Evolutionary conservation across 371 early-diverging fungal genomes (phyloP).

Genomic region (Nematocida sp.): DNA sequence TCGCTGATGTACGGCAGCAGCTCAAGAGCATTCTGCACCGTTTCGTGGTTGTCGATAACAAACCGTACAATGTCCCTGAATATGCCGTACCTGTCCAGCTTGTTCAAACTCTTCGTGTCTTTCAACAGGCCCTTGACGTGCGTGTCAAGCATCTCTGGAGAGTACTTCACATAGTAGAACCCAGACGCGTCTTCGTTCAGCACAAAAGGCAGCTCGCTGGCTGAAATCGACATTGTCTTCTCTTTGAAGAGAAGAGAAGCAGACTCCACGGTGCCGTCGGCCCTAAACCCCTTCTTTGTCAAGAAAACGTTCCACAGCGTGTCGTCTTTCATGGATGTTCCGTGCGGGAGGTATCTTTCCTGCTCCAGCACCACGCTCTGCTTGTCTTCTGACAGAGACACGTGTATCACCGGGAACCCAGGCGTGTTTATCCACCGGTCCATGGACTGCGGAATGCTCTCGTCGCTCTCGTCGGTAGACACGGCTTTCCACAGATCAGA

Average conservation of each 20-base stretch:
- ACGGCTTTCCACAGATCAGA: constrained; percentile 76
- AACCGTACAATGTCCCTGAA: constrained; percentile 28
- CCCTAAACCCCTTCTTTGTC: constrained; percentile 33
- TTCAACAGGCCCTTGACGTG: constrained; percentile 10
- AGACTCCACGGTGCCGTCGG: neutral
- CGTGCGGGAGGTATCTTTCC: constrained; percentile 34
- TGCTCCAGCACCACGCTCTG: constrained; percentile 17
- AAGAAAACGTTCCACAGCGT: constrained; percentile 34
- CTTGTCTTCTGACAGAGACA: constrained; percentile 65
- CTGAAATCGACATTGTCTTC: neutral
- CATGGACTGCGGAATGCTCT: constrained; percentile 73
- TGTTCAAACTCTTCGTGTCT: constrained; percentile 8
- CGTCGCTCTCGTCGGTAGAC: constrained; percentile 68
- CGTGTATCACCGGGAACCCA: constrained; percentile 69
- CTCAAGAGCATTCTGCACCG: constrained; percentile 6
- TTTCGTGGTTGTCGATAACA: constrained; percentile 18
- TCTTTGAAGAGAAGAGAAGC: constrained; percentile 12
- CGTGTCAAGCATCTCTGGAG: constrained; percentile 51
- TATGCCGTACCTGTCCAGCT: constrained; percentile 38
- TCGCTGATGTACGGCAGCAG: neutral
- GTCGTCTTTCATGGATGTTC: neutral
- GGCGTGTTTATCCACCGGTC: constrained; percentile 74
- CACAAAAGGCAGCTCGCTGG: constrained; percentile 64
- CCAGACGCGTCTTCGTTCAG: constrained; percentile 69
- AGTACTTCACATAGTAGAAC: constrained; percentile 69